phyloP scores from a whole-genome alignment of 2,329 filamentous ascomycete species.

The Coccinonectria pachysandricola region DNA sequence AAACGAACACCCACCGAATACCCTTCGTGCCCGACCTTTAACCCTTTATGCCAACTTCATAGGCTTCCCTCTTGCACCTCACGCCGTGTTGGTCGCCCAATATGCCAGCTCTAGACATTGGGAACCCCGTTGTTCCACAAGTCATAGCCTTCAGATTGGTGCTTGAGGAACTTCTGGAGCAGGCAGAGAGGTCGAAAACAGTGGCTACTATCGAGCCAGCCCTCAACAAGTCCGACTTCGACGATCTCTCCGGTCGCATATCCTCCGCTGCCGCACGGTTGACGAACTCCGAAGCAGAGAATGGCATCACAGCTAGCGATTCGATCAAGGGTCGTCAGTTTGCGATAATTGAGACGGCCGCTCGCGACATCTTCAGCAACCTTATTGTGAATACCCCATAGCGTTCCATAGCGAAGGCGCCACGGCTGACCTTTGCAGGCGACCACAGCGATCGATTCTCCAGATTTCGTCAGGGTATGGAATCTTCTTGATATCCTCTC shows the following conservation, averaged over 20 bases:
- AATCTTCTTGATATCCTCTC: conserved; percentile 88
- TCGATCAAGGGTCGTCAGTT: conserved; percentile 40
- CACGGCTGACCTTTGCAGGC: conserved; percentile 49
- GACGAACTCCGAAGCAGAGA: conserved; percentile 17
- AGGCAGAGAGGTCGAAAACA: conserved; percentile 49
- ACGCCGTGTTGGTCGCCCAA: conserved; percentile 12
- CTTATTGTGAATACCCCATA: conserved; percentile 68
- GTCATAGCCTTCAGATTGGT: conserved; percentile 44
- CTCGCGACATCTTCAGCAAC: conserved; percentile 68
- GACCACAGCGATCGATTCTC: conserved; percentile 63
- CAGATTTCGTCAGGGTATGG: conserved; percentile 77
- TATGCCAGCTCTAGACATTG: conserved; percentile 40
- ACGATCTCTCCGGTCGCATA: conserved; percentile 36
- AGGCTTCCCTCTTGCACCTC: conserved; percentile 2
- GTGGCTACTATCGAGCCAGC: conserved; percentile 59
- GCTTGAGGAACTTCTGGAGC: conserved; percentile 46
- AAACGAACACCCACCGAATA: conserved; percentile 3
- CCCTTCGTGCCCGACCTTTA: not conserved
- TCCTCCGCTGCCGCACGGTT: conserved; percentile 23
- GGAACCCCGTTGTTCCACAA: conserved; percentile 39
- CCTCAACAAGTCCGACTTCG: conserved; percentile 59
- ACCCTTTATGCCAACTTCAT: conserved; percentile 7
- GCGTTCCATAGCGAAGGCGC: too few relatives aligned
- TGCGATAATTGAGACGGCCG: conserved; percentile 72
- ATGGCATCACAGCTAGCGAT: conserved; percentile 29